phyloP scores from a whole-genome alignment of 805 yeast genomes.

The Spathaspora boniae region DNA sequence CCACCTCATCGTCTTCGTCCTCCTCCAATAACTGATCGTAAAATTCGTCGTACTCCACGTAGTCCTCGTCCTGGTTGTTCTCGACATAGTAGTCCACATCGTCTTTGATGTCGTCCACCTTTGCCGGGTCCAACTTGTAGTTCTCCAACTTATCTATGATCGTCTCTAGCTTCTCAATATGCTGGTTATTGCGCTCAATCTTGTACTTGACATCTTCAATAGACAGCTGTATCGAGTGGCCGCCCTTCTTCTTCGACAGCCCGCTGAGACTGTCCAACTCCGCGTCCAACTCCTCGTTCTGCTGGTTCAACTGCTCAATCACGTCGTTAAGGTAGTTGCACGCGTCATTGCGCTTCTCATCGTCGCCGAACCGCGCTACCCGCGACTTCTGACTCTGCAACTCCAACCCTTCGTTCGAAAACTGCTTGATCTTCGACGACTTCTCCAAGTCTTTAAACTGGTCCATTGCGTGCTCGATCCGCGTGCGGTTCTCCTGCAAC shows the following conservation, averaged over 20 bases:
- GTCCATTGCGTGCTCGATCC: constrained; percentile 92
- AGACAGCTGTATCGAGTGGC: constrained; percentile 52
- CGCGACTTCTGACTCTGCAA: constrained; percentile 45
- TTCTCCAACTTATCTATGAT: constrained; percentile 75
- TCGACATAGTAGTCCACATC: constrained; percentile 93
- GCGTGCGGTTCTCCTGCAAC: constrained; percentile 56
- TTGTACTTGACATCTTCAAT: constrained; percentile 60
- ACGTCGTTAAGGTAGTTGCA: constrained; percentile 63
- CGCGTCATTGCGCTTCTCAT: constrained; percentile 73
- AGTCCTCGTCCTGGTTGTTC: constrained; percentile 87
- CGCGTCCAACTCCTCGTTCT: constrained; percentile 74
- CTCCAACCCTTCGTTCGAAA: constrained; percentile 87
- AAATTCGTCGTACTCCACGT: constrained; percentile 88
- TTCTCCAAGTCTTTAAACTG: constrained; percentile 92
- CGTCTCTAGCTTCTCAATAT: constrained; percentile 71
- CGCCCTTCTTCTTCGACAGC: constrained; percentile 46
- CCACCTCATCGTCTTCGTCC: constrained; percentile 27
- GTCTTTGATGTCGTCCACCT: constrained; percentile 73
- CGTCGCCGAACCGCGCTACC: constrained; percentile 49
- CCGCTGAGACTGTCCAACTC: constrained; percentile 41
- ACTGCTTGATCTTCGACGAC: constrained; percentile 89
- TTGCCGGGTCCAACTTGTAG: constrained; percentile 74
- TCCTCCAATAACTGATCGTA: constrained; percentile 83
- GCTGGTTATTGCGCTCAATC: constrained; percentile 74
- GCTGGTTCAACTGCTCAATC: constrained; percentile 78